Base-by-base conservation (phyloP, 257 asterid species). In the Solanum virginianum region DNA sequence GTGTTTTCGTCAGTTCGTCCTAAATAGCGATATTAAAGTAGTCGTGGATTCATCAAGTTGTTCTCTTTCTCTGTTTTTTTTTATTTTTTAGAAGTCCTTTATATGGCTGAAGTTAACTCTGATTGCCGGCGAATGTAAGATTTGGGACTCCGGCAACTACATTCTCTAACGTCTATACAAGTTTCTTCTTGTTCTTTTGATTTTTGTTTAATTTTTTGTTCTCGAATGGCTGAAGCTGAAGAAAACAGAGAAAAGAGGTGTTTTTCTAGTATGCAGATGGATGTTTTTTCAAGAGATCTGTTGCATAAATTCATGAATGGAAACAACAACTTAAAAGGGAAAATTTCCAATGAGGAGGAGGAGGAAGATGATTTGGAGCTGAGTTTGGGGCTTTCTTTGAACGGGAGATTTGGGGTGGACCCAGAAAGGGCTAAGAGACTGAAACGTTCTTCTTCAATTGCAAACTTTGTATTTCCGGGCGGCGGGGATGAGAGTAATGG, bases 391-490 rank as follows among this genome's bases (percentile, higher is more conserved):
- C 97, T 94, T 8, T 94, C 99, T 0, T 80, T 87, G 89, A 95
- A 94, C 86, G 99, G 99, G 1, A 85, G 91, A 84, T 95, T 92
- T 80, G 99, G 98, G 4, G 93, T 94, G 83, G 99, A 95, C 92
- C 97, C 97, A 7, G 26, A 85, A 54, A 87, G 88, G 84, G 60
- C 80, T 41, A 62, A 69, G 22, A 87, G 80, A 87, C 89, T 94
- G 1, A 82, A 81, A 14, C 98, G 99, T 65, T 87, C 97, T 5
- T 93, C 95, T 17, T 90, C 98, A 15, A 86, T 91, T 7, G 60
- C 95, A 0, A 84, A 87, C 86, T 80, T 88, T 86, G 72, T 82
- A 20, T 86, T 84, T 32, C 86, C 68, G 2, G 80, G 75, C 29
- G 91, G 85, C 24, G 91, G 85, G 47, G 56, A 59, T 62, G 53